A percentile compares a stretch with the other conserved stretches of the same genome.
Conservation (phyloP, 192 early-diverging fungal species). For the Backusella circina region DNA sequence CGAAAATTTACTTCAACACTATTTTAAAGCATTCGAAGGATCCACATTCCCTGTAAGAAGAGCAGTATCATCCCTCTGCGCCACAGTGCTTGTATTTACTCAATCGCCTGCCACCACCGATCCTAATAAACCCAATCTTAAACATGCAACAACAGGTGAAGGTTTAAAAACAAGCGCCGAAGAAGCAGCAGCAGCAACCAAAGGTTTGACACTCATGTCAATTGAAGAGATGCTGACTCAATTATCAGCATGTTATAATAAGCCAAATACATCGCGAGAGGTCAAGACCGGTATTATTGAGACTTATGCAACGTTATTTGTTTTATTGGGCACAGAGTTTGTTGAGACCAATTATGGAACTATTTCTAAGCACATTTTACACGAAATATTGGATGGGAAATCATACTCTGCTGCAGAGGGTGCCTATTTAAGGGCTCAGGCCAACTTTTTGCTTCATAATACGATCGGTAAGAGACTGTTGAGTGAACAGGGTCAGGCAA, state of each 20-base stretch:
- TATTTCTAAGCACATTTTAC: conserved; percentile 67
- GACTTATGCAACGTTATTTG: conserved; percentile 70
- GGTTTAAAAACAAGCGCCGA: background rate
- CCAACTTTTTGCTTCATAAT: conserved; percentile 64
- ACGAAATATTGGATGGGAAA: conserved; percentile 56
- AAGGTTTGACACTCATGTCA: conserved; percentile 35
- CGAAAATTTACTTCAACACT: conserved; percentile 42
- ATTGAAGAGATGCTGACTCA: conserved; percentile 68
- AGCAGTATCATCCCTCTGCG: conserved; percentile 45
- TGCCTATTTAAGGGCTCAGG: conserved; percentile 56
- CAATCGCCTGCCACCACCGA: conserved; percentile 39
- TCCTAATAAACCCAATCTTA: conserved; percentile 27
- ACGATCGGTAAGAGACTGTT: conserved; percentile 72
- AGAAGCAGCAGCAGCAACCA: conserved; percentile 8
- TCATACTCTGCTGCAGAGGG: conserved; percentile 48
- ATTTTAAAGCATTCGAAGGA: conserved; percentile 51
- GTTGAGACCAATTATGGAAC: conserved; percentile 71
- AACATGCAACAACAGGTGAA: conserved; percentile 26
- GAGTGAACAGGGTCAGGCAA: conserved; percentile 74
- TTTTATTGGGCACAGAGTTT: conserved; percentile 62
- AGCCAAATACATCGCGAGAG: conserved; percentile 62
- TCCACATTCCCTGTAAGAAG: conserved; percentile 46
- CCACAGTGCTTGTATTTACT: conserved; percentile 49
- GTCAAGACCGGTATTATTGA: conserved; percentile 76
- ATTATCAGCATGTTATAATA: conserved; percentile 59